Evolutionary conservation across 768 basidiomycete genomes (phyloP).

Genomic region (Russula lepida): DNA sequence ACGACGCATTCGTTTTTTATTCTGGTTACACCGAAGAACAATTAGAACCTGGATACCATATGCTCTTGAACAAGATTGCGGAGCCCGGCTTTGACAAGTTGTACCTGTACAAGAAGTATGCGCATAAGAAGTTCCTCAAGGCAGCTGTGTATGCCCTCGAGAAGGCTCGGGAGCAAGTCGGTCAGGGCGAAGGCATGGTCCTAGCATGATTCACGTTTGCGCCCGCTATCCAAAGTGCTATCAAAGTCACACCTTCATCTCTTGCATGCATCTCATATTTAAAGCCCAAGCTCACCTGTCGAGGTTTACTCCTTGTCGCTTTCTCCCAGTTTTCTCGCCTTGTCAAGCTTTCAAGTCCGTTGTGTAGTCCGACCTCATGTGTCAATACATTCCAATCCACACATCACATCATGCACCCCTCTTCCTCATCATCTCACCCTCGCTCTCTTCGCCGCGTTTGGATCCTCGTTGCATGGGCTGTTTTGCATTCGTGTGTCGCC

Average conservation of each 20-base stretch:
- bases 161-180: conserved; percentile 47
- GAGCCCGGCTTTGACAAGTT: conserved; percentile 73
- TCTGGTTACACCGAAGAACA: conserved; percentile 89
- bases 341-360: conserved; percentile 18
- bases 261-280: conserved; percentile 14
- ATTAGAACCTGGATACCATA: conserved; percentile 67
- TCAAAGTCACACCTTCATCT: conserved; percentile 5
- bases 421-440: conserved; percentile 11
- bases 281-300: conserved; percentile 12
- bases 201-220: conserved; percentile 10
- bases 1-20: conserved; percentile 85
- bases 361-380: conserved; percentile 15
- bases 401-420: conserved; percentile 11
- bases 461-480: conserved; percentile 14
- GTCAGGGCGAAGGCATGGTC: conserved; percentile 21
- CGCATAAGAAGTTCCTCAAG: conserved; percentile 96
- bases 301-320: conserved; percentile 17
- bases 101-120: conserved; percentile 94
- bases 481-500: neutral
- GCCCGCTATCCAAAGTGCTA: neutral
- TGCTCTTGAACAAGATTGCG: conserved; percentile 76
- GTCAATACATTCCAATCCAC: conserved; percentile 13
- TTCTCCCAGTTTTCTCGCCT: conserved; percentile 17
- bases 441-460: conserved; percentile 20
- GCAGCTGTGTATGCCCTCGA: conserved; percentile 72